Evolutionary conservation across 768 basidiomycete genomes (phyloP), one percentile per base, ranked within the genome.

Genomic region (Zangia roseola): DNA sequence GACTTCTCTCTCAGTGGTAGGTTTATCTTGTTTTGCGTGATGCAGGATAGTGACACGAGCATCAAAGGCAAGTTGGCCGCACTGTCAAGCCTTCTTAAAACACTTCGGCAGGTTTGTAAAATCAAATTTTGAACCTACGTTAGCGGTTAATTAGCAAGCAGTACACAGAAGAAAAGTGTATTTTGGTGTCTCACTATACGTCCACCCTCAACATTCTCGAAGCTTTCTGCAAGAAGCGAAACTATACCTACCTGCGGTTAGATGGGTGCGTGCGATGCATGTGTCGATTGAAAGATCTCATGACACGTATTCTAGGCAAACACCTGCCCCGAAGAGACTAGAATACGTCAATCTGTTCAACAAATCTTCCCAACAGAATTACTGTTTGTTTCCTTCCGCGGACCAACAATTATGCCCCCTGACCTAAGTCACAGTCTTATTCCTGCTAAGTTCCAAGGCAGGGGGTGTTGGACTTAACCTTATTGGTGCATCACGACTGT

Each of bases 181-280:
- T 97, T 28, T 70, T 99, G 35, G 91, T 95, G 28, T 97, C 94
- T n/a, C 94, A 98, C 64, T 99, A 89, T 61, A 98, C 94, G 0
- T 86, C 88, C 5, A 97, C 94, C 2, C 81, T 99, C 45, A 90
- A 97, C 61, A 82, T 99, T 47, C 73, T 99, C 25, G 92, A 97
- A 71, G 82, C 81, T 4, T 88, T 84, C 56, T 95, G 94, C 71
- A 81, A 83, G 65, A 81, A 78, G 54, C 81, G 77, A 57, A 71
- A 74, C 10, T 97, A 93, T 65, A 84, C 85, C 0, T 91, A 81
- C 62, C 81, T 86, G 54, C 83, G 97, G 3, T 76, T 97, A 28
- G 95, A 99, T 62, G 95, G 97, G 86, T 90, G 30, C 14, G 61
- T 46, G 25, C 31, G 20, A 21, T 8, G 10, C 24, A 36, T 12